Conservation (phyloP, 345 rosid genomes). For the Aquilaria yunnanensis region DNA sequence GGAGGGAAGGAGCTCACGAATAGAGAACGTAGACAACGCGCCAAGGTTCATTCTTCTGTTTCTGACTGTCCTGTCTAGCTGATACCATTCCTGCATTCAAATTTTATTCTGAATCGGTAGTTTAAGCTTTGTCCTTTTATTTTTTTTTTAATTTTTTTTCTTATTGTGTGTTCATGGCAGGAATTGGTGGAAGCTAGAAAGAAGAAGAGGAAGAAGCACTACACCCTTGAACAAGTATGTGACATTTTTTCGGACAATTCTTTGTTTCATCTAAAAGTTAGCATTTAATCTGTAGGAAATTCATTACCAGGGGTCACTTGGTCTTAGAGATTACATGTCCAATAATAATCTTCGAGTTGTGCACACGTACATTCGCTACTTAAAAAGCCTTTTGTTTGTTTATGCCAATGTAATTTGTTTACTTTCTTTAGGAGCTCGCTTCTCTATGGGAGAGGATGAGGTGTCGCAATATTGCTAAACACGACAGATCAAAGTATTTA, state of each 20-base stretch:
- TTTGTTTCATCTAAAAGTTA: neutral
- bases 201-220: conserved; percentile 80
- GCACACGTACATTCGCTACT: too few species aligned
- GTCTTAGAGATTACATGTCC: too few species aligned
- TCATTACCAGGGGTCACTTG: too few species aligned
- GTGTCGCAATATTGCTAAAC: conserved; percentile 74
- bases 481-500: conserved; percentile 72
- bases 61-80: neutral
- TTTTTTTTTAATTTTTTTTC: neutral
- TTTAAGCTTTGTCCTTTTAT: neutral
- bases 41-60: conserved; percentile 35
- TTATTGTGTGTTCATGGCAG: conserved; percentile 22
- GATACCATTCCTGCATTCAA: neutral
- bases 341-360: too few species aligned
- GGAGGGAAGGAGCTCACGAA: conserved; percentile 20
- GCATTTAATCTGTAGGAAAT: neutral
- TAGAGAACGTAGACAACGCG: conserved; percentile 40
- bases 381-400: neutral
- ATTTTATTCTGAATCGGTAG: neutral
- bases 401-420: neutral
- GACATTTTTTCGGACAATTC: neutral
- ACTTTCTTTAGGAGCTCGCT: conserved; percentile 65
- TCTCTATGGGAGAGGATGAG: conserved; percentile 94
- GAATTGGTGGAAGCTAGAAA: conserved; percentile 76
- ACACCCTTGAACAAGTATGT: conserved; percentile 72